These are phyloP conservation scores for Endocarpon pusillum DNA, from an alignment of 495 filamentous ascomycete genomes.

Conservation along the genomic window DNA sequence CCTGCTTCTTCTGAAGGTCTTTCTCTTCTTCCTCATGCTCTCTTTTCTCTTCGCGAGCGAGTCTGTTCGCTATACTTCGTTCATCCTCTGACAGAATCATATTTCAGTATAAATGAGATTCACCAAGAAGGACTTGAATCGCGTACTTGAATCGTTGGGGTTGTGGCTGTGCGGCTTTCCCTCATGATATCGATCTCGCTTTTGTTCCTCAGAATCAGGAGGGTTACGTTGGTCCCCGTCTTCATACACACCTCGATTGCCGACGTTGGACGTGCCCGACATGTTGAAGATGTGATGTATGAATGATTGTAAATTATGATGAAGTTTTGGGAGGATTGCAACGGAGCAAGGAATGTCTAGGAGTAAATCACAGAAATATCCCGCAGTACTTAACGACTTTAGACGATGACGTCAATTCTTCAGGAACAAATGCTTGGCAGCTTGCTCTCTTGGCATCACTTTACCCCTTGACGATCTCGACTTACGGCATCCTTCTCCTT, in stretches of 20 bases:
- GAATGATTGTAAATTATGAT: too few species aligned
- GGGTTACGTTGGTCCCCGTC: slow-evolving; percentile 55
- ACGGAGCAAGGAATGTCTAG: too few species aligned
- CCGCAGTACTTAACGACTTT: too few species aligned
- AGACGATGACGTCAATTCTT: too few species aligned
- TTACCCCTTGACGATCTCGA: too few species aligned
- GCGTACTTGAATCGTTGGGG: slow-evolving; percentile 41
- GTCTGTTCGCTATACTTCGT: slow-evolving; percentile 61
- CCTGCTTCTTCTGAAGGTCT: slow-evolving; percentile 36
- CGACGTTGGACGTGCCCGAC: slow-evolving; percentile 33
- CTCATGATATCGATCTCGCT: slow-evolving; percentile 44
- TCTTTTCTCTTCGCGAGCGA: slow-evolving; percentile 42
- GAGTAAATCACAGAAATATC: too few species aligned
- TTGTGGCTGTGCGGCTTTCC: slow-evolving; percentile 47
- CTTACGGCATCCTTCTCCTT: too few species aligned
- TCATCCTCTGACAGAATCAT: slow-evolving; percentile 44
- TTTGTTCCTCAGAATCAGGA: slow-evolving; percentile 36
- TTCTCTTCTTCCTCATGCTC: slow-evolving; percentile 19
- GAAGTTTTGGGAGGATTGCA: too few species aligned
- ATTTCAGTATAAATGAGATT: slow-evolving; percentile 1
- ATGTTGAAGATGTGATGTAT: too few species aligned
- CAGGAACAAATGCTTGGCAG: too few species aligned
- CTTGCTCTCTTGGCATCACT: too few species aligned
- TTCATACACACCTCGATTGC: slow-evolving; percentile 35
- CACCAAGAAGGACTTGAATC: neutral